Base-by-base conservation (phyloP, 176 grass and related monocot genomes). In the Luzula sylvatica region DNA sequence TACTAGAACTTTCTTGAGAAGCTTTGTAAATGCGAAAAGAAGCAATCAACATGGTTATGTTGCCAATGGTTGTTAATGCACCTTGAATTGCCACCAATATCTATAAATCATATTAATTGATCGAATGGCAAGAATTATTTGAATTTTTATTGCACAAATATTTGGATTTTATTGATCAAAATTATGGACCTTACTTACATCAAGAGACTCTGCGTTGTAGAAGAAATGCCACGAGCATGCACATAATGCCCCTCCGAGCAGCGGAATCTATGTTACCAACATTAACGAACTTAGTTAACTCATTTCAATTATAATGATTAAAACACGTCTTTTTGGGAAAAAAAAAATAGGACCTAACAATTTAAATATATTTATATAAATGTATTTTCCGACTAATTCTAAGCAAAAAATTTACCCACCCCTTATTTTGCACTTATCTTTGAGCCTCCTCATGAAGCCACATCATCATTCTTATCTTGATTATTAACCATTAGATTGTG, bases 201-300 rank as follows among this genome's bases (percentile, higher is more conserved):
- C 85, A 7, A 96, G 78, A 28, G 85, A 82, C 27, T 82, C 84
- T 59, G 85, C 78, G 50, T 89, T 96, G 57, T 96, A 96, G 66
- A 96, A 96, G 81, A 96, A 89, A 79, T 96, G 84, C 92, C 92
- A 96, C 0, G 81, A 89, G 68, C 92, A 96, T 46, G 81, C 85
- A 16, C 85, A 96, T 43, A 96, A 71, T n/a, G 85, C 92, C 71
- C 92, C 92, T 55, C 92, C 92, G 15, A 89, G 92, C 57, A 82
- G 77, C 20, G 92, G 92, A 61, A 96, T 84, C 92, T 96, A 45
- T 40, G 32, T 20, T 18, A 26, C 17, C 83, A 42, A 61, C 65
- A 66, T 24, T n/a, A 68, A 14, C 51, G 15, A 7, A 54, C 50
- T 68, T 25, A 66, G 45, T 32, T n/a, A 64, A n/a, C n/a, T n/a